Evolutionary conservation across 805 yeast species (phyloP).

Genomic region (Cephaloascus albidus): DNA sequence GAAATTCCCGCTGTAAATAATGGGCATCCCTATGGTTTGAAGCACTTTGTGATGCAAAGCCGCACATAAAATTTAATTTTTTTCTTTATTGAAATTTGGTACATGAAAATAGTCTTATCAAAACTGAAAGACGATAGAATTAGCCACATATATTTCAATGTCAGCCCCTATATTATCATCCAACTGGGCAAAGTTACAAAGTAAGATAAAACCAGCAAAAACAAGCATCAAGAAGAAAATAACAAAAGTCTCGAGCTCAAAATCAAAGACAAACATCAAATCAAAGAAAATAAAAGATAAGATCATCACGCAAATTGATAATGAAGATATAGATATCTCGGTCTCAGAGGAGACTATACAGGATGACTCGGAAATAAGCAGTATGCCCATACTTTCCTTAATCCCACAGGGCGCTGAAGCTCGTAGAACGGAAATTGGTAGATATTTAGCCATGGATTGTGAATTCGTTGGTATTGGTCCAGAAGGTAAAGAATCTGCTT

Average conservation of each 20-base stretch:
- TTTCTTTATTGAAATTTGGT: background rate
- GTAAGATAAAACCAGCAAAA: background rate
- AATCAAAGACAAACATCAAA: too few relatives aligned
- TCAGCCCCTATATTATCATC: too few relatives aligned
- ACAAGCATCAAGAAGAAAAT: background rate
- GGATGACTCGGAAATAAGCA: background rate
- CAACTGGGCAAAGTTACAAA: background rate
- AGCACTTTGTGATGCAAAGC: background rate
- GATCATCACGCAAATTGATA: too few relatives aligned
- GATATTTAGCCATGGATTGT: slow-evolving; percentile 78
- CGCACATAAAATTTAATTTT: background rate
- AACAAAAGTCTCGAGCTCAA: background rate
- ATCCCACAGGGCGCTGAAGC: background rate
- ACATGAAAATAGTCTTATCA: too few relatives aligned
- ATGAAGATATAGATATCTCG: too few relatives aligned
- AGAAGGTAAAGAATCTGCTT: slow-evolving; percentile 57
- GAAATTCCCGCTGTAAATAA: too few relatives aligned
- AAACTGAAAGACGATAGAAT: background rate
- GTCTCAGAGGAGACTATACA: background rate
- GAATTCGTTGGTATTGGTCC: slow-evolving; percentile 90
- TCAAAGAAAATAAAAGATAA: background rate
- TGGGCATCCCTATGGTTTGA: too few relatives aligned
- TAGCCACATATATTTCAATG: too few relatives aligned
- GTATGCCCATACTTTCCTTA: background rate
- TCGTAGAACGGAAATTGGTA: slow-evolving; percentile 47